Percentiles rank a stretch among this genome's conserved stretches.
Evolutionary conservation across 768 basidiomycete species (phyloP).

Genomic region (Paxillus ammoniavirescens): DNA sequence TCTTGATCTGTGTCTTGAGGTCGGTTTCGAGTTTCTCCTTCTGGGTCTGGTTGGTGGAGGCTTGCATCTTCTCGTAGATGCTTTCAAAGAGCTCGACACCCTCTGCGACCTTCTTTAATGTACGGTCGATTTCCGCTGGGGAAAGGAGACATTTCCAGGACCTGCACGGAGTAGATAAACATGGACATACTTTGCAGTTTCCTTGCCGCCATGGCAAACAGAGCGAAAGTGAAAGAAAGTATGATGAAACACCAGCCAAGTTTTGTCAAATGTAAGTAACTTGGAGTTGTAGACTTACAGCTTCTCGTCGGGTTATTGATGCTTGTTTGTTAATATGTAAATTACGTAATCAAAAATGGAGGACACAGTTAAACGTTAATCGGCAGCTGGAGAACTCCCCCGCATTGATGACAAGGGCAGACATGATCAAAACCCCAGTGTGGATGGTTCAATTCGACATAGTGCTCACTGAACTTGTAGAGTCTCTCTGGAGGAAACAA

Average conservation of each 20-base stretch:
- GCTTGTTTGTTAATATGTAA: neutral
- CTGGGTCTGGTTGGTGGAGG: slow-evolving; percentile 93
- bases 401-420: too few relatives aligned
- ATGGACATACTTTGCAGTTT: slow-evolving; percentile 76
- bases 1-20: slow-evolving; percentile 98
- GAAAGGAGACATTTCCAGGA: neutral
- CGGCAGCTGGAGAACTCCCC: too few relatives aligned
- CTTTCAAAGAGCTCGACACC: slow-evolving; percentile 94
- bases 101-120: slow-evolving; percentile 93
- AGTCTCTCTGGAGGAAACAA: too few relatives aligned
- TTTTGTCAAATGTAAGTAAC: slow-evolving; percentile 3
- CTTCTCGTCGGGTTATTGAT: slow-evolving; percentile 2
- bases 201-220: slow-evolving; percentile 75
- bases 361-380: too few relatives aligned
- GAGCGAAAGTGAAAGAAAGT: slow-evolving; percentile 10
- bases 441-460: too few relatives aligned
- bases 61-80: slow-evolving; percentile 98
- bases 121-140: slow-evolving; percentile 97
- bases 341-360: slow-evolving; percentile 35
- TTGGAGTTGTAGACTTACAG: neutral
- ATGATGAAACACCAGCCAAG: neutral
- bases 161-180: neutral
- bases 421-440: too few relatives aligned
- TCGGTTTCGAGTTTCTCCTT: slow-evolving; percentile 98
- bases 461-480: neutral